Evolutionary conservation across 1,139 yeast genomes (phyloP).

Genomic region (Diutina sp.): DNA sequence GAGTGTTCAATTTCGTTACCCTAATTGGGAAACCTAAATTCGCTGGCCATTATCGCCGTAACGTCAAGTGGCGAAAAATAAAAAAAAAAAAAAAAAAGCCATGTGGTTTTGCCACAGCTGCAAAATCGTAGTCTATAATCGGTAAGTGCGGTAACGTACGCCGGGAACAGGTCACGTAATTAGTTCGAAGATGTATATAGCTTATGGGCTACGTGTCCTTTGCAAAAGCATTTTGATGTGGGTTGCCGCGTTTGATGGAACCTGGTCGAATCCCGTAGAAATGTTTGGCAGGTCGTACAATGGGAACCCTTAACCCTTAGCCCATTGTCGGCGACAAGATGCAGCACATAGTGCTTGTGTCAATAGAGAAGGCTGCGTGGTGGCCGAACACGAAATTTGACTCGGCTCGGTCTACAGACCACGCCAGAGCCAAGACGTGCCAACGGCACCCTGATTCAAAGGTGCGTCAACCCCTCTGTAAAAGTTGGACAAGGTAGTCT

Average conservation of each 20-base stretch:
- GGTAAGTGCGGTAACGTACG: neutral
- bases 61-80: neutral
- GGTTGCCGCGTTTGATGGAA: neutral
- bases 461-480: too few species aligned
- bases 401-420: too few species aligned
- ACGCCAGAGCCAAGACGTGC: too few species aligned
- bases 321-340: neutral
- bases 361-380: too few species aligned
- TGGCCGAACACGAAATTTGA: too few species aligned
- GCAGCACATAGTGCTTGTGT: neutral
- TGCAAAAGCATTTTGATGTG: neutral
- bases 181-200: neutral
- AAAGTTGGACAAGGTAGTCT: too few species aligned
- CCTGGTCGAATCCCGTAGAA: neutral
- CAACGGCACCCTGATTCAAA: too few species aligned
- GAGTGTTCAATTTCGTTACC: neutral
- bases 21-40: neutral
- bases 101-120: neutral
- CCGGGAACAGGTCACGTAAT: neutral
- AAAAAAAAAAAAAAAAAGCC: neutral
- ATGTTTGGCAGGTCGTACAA: neutral
- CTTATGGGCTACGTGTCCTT: neutral
- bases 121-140: neutral
- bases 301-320: neutral
- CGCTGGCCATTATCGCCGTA: neutral